Percentiles rank a stretch among this genome's conserved stretches.
Conservation (phyloP, 768 basidiomycete genomes). For the Lyophyllum shimeji region DNA sequence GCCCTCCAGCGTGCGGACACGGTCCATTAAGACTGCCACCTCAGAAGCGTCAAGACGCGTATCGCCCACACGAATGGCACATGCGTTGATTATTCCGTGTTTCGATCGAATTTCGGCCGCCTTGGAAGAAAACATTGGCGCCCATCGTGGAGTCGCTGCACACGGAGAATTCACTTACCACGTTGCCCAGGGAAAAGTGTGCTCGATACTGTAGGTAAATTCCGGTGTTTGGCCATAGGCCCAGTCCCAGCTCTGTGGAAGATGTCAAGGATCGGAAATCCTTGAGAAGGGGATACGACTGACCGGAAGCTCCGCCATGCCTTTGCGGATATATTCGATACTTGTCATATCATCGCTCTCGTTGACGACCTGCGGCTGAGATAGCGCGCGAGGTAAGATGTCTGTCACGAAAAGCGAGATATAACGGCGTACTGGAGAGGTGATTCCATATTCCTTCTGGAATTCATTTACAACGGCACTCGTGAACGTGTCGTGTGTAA, state of each 20-base stretch:
- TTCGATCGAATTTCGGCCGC: constrained; percentile 53
- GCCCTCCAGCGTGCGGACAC: constrained; percentile 22
- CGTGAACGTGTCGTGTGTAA: constrained; percentile 73
- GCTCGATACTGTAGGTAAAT: constrained; percentile 64
- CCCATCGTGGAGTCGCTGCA: neutral
- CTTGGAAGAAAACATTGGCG: constrained; percentile 25
- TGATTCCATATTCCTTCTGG: constrained; percentile 48
- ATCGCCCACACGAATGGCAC: constrained; percentile 30
- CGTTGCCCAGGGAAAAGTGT: constrained; percentile 48
- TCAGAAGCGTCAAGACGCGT: constrained; percentile 11
- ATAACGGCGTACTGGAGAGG: constrained; percentile 25
- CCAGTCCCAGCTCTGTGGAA: constrained; percentile 86
- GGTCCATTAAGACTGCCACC: neutral
- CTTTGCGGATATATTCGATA: constrained; percentile 62
- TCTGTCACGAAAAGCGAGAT: neutral
- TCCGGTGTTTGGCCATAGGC: constrained; percentile 91
- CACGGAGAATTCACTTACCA: constrained; percentile 32
- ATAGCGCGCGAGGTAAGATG: neutral
- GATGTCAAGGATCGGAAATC: neutral
- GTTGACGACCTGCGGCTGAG: constrained; percentile 41
- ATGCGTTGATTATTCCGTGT: constrained; percentile 63
- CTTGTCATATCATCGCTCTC: constrained; percentile 43
- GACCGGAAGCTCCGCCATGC: constrained; percentile 75
- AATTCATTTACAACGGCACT: constrained; percentile 71
- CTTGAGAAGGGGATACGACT: constrained; percentile 20